A percentile compares a stretch with the other conserved stretches of the same genome.
These are phyloP conservation scores for Trifolium repens DNA, from an alignment of 306 rosid genomes.

Conservation along the genomic window DNA sequence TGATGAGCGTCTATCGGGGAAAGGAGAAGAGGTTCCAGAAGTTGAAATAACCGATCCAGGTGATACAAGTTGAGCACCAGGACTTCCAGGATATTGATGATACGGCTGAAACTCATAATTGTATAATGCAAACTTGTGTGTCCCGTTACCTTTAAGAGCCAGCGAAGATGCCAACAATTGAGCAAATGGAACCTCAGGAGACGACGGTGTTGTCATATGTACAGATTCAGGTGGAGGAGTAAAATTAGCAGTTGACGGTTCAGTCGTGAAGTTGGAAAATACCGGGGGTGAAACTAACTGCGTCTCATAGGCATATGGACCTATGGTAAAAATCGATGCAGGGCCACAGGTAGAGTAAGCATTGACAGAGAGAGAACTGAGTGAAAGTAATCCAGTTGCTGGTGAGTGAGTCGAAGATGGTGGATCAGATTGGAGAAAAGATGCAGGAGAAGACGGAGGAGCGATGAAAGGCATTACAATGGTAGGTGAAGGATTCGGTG, in stretches of 20 bases:
- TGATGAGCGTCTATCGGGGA: conserved; percentile 73
- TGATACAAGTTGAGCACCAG: conserved; percentile 84
- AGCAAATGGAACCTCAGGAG: conserved; percentile 99
- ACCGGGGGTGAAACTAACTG: conserved; percentile 97
- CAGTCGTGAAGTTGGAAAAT: conserved; percentile 87
- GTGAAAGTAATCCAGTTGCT: conserved; percentile 73
- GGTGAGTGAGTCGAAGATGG: conserved; percentile 89
- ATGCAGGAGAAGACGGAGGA: conserved; percentile 98
- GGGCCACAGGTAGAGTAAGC: conserved; percentile 80
- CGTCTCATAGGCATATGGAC: conserved; percentile 97
- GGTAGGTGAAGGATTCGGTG: conserved; percentile 64
- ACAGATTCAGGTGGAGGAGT: conserved; percentile 98
- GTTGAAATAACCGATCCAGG: conserved; percentile 93
- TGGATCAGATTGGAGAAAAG: conserved; percentile 90
- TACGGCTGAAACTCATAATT: conserved; percentile 85
- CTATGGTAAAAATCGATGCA: conserved; percentile 78
- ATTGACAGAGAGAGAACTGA: conserved; percentile 70
- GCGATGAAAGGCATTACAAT: conserved; percentile 83
- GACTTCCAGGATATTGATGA: conserved; percentile 91
- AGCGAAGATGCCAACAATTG: conserved; percentile 85
- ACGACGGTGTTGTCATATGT: conserved; percentile 92
- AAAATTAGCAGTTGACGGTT: conserved; percentile 91
- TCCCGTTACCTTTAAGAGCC: conserved; percentile 58
- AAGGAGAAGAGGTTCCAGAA: conserved; percentile 93
- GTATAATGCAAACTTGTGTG: conserved; percentile 75